These are phyloP conservation scores for Nicotiana knightiana DNA, from an alignment of 257 asterid species.

Conservation along the genomic window DNA sequence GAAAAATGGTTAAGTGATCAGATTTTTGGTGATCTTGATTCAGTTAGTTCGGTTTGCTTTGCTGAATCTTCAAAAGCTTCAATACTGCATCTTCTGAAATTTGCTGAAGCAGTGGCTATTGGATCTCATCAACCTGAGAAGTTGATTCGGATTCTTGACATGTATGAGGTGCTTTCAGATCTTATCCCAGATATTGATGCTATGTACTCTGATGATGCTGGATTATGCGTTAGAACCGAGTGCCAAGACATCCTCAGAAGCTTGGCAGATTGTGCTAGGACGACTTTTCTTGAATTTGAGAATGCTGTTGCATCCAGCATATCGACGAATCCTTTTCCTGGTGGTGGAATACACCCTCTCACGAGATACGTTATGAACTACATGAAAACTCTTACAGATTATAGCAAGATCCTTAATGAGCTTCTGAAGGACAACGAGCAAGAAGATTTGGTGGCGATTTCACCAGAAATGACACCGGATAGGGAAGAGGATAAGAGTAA, in stretches of 20 bases:
- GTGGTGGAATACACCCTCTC: constrained; percentile 82
- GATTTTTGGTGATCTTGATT: constrained; percentile 61
- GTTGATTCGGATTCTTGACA: constrained; percentile 68
- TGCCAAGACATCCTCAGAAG: constrained; percentile 47
- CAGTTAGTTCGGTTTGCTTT: constrained; percentile 43
- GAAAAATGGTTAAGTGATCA: constrained; percentile 71
- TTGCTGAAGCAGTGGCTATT: constrained; percentile 63
- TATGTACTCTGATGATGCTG: constrained; percentile 45
- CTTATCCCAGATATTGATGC: constrained; percentile 48
- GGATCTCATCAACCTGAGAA: constrained; percentile 82
- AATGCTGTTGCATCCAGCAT: constrained; percentile 52
- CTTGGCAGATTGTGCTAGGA: constrained; percentile 58
- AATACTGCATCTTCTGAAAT: constrained; percentile 55
- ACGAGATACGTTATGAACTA: constrained; percentile 83
- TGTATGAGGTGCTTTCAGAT: constrained; percentile 76
- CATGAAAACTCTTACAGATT: constrained; percentile 57
- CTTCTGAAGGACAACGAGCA: constrained; percentile 52
- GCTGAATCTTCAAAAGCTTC: constrained; percentile 62
- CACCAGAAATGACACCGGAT: constrained; percentile 43
- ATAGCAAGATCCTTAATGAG: constrained; percentile 48
- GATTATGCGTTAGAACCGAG: constrained; percentile 40
- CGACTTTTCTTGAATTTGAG: constrained; percentile 73
- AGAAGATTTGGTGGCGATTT: constrained; percentile 20
- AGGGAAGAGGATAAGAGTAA: constrained; percentile 39
- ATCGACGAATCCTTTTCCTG: constrained; percentile 51